Evolutionary conservation across 2,329 filamentous ascomycete genomes (phyloP), one percentile per base, ranked within the genome.

Genomic region (Venturia pyrina): DNA sequence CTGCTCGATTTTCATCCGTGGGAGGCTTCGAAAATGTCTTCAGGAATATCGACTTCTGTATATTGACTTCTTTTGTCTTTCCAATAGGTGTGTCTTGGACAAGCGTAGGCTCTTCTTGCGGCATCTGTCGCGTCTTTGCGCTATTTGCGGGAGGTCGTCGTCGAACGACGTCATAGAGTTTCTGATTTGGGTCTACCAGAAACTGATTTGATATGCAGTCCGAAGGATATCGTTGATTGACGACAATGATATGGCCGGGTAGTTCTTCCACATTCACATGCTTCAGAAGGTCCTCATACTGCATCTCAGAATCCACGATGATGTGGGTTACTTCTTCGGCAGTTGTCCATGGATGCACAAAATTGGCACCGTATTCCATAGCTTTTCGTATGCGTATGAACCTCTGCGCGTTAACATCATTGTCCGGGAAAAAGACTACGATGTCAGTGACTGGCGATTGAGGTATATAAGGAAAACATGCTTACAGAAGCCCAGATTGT

Each of bases 321-420:
- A 96, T 78, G 76, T 96, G 91, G 0, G 89, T 96, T 19, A 95
- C 84, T 28, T 72, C 50, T 37, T 40, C 53, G 7, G 76, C 76
- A 0, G 74, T 70, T 40, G 75, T 75, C 72, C 87, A 84, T 0
- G 80, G 76, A 63, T 81, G 82, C 37, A 85, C 83, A 87, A 92
- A 95, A 0, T 74, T 78, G 1, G 89, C 93, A 56, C 93, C 93
- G 73, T 87, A 87, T 71, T 91, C 87, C 63, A 85, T 82, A 0
- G 89, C 87, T 73, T 88, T 92, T 40, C 83, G 83, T 64, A 97
- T 96, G 4, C 90, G 87, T 66, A 87, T 76, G 65, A 84, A 85
- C 48, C 93, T 84, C 8, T 84, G 80, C 13, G 84, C 83, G 41
- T 87, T 85, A 60, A 89, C 82, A 68, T 93, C 88, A 69, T 91